These are phyloP conservation scores for Tricholoma flavovirens DNA, from an alignment of 768 basidiomycete genomes.

Conservation along the genomic window DNA sequence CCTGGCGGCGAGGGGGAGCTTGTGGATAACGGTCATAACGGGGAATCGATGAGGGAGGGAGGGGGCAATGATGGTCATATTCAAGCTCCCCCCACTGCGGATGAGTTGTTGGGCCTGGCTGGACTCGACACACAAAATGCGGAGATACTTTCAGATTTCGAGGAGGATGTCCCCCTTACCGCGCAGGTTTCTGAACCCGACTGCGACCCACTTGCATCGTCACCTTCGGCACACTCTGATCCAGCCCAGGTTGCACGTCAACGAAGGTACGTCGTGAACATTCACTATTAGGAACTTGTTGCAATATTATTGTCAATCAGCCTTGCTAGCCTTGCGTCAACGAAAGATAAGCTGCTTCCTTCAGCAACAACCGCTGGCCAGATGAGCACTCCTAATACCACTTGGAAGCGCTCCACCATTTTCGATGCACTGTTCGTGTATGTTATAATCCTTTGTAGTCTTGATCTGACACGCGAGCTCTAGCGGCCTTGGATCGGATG, in stretches of 20 bases:
- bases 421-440: slow-evolving; percentile 58
- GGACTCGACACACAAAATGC: slow-evolving; percentile 35
- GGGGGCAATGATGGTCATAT: slow-evolving; percentile 10
- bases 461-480: neutral
- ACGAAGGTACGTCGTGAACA: slow-evolving; percentile 18
- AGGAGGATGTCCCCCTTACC: slow-evolving; percentile 28
- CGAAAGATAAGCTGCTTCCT: slow-evolving; percentile 46
- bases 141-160: slow-evolving; percentile 49
- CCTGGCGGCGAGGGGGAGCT: neutral
- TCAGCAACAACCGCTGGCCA: slow-evolving; percentile 17
- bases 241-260: slow-evolving; percentile 11
- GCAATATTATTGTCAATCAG: neutral
- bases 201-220: neutral
- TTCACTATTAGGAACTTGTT: neutral
- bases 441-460: slow-evolving; percentile 8
- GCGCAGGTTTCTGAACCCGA: neutral
- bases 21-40: neutral
- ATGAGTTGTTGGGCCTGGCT: slow-evolving; percentile 46
- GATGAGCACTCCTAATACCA: slow-evolving; percentile 13
- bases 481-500: slow-evolving; percentile 33
- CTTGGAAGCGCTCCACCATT: slow-evolving; percentile 53
- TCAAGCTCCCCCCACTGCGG: slow-evolving; percentile 27
- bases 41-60: slow-evolving; percentile 8
- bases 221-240: slow-evolving; percentile 1
- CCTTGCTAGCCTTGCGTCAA: slow-evolving; percentile 32